A percentile compares a stretch with the other conserved stretches of the same genome.
phyloP scores from a whole-genome alignment of 305 asterid genomes.

The Fraxinus greggii region DNA sequence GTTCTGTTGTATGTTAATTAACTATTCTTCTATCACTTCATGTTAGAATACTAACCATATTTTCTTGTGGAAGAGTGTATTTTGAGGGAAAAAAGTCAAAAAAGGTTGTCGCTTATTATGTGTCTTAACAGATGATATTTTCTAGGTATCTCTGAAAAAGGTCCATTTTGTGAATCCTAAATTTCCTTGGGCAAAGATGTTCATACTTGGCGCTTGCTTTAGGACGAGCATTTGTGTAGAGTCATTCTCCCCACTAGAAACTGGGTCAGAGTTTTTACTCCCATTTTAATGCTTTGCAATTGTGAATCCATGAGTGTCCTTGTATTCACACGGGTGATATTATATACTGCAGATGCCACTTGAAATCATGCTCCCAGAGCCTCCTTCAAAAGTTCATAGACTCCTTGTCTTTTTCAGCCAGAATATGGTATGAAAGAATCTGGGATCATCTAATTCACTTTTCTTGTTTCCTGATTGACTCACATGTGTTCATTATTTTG shows the following conservation, averaged over 20 bases:
- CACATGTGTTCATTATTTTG: slow-evolving; percentile 25
- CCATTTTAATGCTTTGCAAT: slow-evolving; percentile 5
- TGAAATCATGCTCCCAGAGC: slow-evolving; percentile 47
- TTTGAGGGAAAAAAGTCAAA: not conserved
- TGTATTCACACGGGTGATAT: slow-evolving; percentile 25
- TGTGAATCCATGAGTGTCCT: not conserved
- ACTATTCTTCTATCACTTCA: slow-evolving; percentile 16
- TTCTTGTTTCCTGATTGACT: slow-evolving; percentile 17
- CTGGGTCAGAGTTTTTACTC: slow-evolving; percentile 52
- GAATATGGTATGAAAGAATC: slow-evolving; percentile 63
- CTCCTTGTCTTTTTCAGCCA: slow-evolving; percentile 64
- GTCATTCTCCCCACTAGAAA: slow-evolving; percentile 77
- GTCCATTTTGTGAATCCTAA: slow-evolving; percentile 75
- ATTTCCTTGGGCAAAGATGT: slow-evolving; percentile 69
- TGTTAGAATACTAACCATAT: slow-evolving; percentile 16
- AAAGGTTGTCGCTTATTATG: not conserved
- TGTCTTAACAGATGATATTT: slow-evolving; percentile 25
- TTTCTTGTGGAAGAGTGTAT: slow-evolving; percentile 8
- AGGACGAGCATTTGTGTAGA: slow-evolving; percentile 65
- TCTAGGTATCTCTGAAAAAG: slow-evolving; percentile 69
- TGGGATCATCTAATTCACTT: not conserved
- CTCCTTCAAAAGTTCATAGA: slow-evolving; percentile 62
- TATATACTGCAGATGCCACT: slow-evolving; percentile 52
- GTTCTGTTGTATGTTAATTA: slow-evolving; percentile 66
- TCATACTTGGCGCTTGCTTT: slow-evolving; percentile 80